Evolutionary conservation across 768 basidiomycete genomes (phyloP), one percentile per base, ranked within the genome.

Genomic region (Panaeolus papilionaceus): DNA sequence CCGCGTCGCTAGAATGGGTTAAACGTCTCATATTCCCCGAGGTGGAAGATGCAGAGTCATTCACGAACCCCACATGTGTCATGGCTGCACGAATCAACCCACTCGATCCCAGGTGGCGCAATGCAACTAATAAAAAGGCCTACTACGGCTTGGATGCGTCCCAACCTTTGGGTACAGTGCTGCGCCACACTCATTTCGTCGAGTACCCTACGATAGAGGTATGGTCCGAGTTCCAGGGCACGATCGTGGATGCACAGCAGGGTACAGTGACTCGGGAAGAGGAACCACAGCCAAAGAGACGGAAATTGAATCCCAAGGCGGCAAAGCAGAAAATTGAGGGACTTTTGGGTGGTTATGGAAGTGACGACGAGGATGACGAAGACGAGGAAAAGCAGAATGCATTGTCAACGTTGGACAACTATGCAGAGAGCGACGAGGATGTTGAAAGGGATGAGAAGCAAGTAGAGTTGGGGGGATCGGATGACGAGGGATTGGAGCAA

Each of bases 171-270:
- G 72, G 75, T 10, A 72, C 75, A 28, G 77, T 84, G 8, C 79
- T 97, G 54, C 82, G 80, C 40, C 78, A 87, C 62, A 92, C 87
- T 49, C 81, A 86, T 37, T 95, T 95, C 76, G 84, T 92, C 38
- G 95, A 97, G 76, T 97, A 87, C 73, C 95, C 95, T 7, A 89
- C 89, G 1, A 87, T 97, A 54, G 91, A 95, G 65, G 77, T 96
- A 6, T 90, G 89, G 82, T 87, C 90, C 61, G 85, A 88, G 38
- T 95, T 94, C 76, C 78, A 76, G 8, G 90, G 88, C 7, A 80
- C 80, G 9, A 72, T 93, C n/a, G 80, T 92, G 16, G 85, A 91
- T 66, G 81, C 82, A 49, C 75, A 82, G 61, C 89, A 89, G 2
- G 69, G 79, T 4, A 72, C 86, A 40, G 77, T 74, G 51, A 80